These are phyloP conservation scores for Mortierella sp. DNA, from an alignment of 371 early-diverging fungal genomes.

Conservation along the genomic window DNA sequence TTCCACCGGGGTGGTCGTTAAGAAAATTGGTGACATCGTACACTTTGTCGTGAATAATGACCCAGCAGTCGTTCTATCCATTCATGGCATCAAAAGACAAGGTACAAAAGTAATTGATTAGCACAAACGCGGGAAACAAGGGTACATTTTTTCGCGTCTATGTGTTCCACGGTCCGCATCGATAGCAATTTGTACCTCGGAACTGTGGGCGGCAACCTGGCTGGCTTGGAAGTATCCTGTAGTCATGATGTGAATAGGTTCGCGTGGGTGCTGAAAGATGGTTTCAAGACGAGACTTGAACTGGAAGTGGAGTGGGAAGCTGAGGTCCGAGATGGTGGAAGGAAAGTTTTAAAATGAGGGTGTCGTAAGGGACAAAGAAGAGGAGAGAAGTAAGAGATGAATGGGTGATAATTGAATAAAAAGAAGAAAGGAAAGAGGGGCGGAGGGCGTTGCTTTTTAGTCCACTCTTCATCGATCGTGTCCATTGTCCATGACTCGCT, in stretches of 20 bases:
- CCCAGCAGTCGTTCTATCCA: conserved; percentile 89
- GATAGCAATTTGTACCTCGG: conserved; percentile 28
- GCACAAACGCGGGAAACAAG: background rate
- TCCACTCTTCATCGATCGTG: background rate
- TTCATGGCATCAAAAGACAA: background rate
- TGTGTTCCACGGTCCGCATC: no score
- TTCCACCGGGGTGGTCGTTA: conserved; percentile 92
- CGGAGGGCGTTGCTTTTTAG: conserved; percentile 2
- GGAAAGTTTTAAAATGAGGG: no score
- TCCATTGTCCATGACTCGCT: background rate
- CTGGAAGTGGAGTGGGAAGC: conserved; percentile 37
- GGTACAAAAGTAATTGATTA: background rate
- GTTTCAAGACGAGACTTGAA: conserved; percentile 50
- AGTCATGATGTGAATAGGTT: conserved; percentile 33
- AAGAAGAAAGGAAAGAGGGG: conserved; percentile 2
- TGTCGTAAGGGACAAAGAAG: background rate
- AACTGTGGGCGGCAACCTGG: conserved; percentile 48
- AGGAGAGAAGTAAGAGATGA: background rate
- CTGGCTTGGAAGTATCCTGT: conserved; percentile 37
- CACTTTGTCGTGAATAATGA: conserved; percentile 89
- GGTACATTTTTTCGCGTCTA: background rate
- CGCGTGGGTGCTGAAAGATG: conserved; percentile 27
- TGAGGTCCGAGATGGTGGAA: conserved; percentile 50
- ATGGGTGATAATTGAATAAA: background rate
- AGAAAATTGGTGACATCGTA: conserved; percentile 90